Conservation (phyloP, 2,329 filamentous ascomycete genomes). For the Sporothrix schenckii region DNA sequence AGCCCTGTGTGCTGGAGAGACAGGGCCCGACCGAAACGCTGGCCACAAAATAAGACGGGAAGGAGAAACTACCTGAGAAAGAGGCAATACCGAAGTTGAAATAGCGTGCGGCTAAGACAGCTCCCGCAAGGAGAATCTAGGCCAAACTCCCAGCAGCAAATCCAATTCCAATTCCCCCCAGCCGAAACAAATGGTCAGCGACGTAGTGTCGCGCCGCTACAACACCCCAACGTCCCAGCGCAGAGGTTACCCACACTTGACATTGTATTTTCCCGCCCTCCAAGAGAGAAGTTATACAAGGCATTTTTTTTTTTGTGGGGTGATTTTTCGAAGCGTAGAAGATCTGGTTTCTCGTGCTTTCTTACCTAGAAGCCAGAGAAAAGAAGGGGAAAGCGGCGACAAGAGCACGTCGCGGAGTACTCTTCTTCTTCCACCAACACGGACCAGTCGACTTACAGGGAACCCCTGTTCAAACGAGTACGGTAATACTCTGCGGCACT, state of each 20-base stretch:
- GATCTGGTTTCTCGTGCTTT: neutral
- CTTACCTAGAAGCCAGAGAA: neutral
- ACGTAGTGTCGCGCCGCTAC: too few relatives aligned
- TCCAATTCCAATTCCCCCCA: constrained; percentile 4
- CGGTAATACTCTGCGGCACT: neutral
- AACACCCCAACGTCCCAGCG: neutral
- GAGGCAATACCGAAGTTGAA: neutral
- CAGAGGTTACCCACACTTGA: neutral
- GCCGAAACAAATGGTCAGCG: neutral
- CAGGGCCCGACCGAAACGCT: neutral
- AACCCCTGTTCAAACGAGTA: constrained; percentile 11
- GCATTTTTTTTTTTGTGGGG: too few relatives aligned
- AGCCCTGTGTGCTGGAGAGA: neutral
- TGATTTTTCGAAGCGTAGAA: too few relatives aligned
- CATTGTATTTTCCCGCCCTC: neutral
- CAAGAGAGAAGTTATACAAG: neutral
- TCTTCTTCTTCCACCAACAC: constrained; percentile 13
- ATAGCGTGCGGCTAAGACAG: constrained; percentile 12
- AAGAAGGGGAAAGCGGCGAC: neutral
- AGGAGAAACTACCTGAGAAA: neutral
- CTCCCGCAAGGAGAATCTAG: neutral
- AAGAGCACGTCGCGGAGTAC: neutral
- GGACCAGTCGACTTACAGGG: constrained; percentile 12
- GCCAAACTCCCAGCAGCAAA: neutral
- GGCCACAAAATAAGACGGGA: neutral